Evolutionary conservation across 805 yeast genomes (phyloP).

Genomic region (Blastobotrys peoriensis): DNA sequence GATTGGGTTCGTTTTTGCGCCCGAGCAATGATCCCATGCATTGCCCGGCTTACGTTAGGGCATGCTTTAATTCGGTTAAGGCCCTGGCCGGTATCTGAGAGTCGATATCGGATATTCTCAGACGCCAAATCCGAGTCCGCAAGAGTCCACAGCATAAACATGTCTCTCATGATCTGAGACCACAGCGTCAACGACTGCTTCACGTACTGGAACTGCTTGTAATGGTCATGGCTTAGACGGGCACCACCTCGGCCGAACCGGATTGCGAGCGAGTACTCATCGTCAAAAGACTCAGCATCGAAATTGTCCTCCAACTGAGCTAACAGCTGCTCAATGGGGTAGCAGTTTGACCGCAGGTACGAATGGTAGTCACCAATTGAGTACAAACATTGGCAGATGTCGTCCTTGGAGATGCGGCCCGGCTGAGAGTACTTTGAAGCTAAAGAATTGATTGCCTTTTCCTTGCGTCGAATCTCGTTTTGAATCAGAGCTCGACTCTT

Average conservation of each 20-base stretch:
- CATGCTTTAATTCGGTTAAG: conserved; percentile 70
- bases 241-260: conserved; percentile 63
- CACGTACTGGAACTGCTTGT: conserved; percentile 67
- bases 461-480: conserved; percentile 58
- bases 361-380: conserved; percentile 77
- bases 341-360: conserved; percentile 60
- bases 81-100: conserved; percentile 77
- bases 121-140: conserved; percentile 69
- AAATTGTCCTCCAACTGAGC: conserved; percentile 45
- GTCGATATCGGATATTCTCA: conserved; percentile 42
- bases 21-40: conserved; percentile 62
- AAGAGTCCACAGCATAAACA: conserved; percentile 69
- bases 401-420: conserved; percentile 44
- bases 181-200: conserved; percentile 68
- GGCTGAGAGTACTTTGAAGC: conserved; percentile 27
- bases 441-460: conserved; percentile 57
- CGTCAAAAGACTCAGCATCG: conserved; percentile 31
- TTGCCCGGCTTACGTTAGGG: conserved; percentile 60
- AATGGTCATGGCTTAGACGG: conserved; percentile 65
- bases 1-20: conserved; percentile 56
- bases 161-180: conserved; percentile 72
- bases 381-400: conserved; percentile 63
- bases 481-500: conserved; percentile 50
- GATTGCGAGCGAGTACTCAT: conserved; percentile 51
- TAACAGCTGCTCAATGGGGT: conserved; percentile 61